These are phyloP conservation scores for Hevea brasiliensis DNA, from an alignment of 345 rosid genomes.

Conservation along the genomic window DNA sequence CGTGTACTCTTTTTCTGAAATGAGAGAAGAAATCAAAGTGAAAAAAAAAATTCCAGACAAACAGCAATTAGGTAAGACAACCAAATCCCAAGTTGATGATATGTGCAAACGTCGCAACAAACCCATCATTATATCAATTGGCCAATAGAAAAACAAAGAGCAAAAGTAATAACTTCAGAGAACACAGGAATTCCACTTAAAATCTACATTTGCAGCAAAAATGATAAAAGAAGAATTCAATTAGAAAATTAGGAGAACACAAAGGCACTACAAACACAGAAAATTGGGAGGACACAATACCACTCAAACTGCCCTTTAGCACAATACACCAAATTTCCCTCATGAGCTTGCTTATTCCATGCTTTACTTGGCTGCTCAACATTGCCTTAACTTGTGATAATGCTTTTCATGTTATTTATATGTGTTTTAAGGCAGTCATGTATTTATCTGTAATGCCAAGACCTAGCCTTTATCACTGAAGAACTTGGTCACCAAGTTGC, in stretches of 20 bases:
- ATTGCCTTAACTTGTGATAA: background rate
- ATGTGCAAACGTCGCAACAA: background rate
- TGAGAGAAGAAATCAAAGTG: conserved; percentile 8
- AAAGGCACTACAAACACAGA: background rate
- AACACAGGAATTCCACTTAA: background rate
- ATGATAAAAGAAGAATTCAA: background rate
- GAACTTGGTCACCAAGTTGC: background rate
- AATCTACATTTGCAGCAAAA: background rate
- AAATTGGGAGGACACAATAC: too few relatives aligned
- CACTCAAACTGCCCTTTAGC: too few relatives aligned
- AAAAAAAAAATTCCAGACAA: background rate
- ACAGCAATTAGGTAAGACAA: background rate
- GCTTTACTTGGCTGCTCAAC: background rate
- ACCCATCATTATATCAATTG: background rate
- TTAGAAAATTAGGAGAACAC: background rate
- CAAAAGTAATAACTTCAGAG: background rate
- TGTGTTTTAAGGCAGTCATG: too few relatives aligned
- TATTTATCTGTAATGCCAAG: background rate
- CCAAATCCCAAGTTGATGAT: background rate
- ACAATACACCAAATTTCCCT: background rate
- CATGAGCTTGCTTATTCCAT: background rate
- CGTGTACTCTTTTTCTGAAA: conserved; percentile 62
- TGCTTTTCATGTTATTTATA: background rate
- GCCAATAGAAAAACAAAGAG: background rate
- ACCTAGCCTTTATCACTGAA: background rate